Evolutionary conservation across 1,139 yeast genomes (phyloP), one percentile per base, ranked within the genome.

Genomic region (Diutina rugosa): DNA sequence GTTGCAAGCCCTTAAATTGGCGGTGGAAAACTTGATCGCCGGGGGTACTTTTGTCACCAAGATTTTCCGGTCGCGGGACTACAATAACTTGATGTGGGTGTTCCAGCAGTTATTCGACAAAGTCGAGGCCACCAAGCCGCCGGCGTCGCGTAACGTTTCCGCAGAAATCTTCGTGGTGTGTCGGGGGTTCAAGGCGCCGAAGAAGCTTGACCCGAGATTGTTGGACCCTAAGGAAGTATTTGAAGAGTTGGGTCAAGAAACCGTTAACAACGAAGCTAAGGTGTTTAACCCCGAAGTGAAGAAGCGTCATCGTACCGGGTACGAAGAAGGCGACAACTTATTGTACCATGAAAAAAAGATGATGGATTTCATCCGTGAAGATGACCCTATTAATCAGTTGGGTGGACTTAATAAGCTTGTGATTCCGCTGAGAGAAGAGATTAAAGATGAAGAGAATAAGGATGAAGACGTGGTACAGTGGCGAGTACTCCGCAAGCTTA

Each of bases 81-180:
- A 95, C 73, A 93, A 95, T 71, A 93, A 91, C 69, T 80, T 93
- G 63, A 81, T 93, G 82, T 93, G 99, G 99, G 96, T 91, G 6
- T 93, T 93, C 74, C 91, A 90, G 65, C 99, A 93, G 70, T 77
- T 93, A 59, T 93, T 93, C 66, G 97, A 90, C 58, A 91, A 88
- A 67, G 98, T 93, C 55, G 99, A 93, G 69, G 99, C 99, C 12
- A 93, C 99, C 1, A 93, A 93, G 67, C 99, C 99, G 8, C 98
- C 99, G 21, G 93, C 98, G 21, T 90, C 97, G 53, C 91, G 99
- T 84, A 89, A 89, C 71, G 99, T 95, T 29, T 93, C 99, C 64
- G 99, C 99, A 2, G 99, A 93, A 77, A 95, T 95, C 66, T 93
- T 93, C 67, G 99, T 93, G 56, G 97, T 91, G 47, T 93, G 99